Conservation (phyloP, 176 grass and related monocot species). For the Pharus latifolius region DNA sequence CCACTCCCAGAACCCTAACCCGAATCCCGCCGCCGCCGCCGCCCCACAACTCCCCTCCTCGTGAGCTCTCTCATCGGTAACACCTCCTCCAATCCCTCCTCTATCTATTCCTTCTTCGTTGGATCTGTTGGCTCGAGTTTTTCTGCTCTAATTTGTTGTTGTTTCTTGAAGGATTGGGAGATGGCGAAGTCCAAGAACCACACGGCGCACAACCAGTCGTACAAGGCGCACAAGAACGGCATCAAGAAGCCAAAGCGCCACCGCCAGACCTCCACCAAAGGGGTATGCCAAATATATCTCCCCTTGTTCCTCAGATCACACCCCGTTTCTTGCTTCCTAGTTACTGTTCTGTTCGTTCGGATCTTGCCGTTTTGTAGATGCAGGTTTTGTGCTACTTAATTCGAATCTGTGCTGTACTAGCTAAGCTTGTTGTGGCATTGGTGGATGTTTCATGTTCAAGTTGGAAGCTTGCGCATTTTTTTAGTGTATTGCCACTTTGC, state of each 20-base stretch:
- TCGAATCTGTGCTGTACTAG: too few species aligned
- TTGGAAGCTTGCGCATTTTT: too few species aligned
- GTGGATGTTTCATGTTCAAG: background rate
- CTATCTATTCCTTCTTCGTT: background rate
- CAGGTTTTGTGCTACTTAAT: too few species aligned
- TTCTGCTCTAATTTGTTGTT: background rate
- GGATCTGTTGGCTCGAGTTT: background rate
- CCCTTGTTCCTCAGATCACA: background rate
- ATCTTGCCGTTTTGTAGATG: too few species aligned
- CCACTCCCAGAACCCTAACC: constrained; percentile 20
- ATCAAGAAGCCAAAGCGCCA: constrained; percentile 85
- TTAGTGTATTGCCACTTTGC: too few species aligned
- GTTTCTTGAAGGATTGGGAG: background rate
- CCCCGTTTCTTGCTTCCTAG: too few species aligned
- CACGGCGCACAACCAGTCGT: constrained; percentile 83
- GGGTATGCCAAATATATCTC: too few species aligned
- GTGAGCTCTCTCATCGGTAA: constrained; percentile 12
- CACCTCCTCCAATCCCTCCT: background rate
- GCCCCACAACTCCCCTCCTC: background rate
- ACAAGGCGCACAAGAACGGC: constrained; percentile 84
- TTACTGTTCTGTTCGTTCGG: too few species aligned
- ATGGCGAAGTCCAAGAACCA: constrained; percentile 98
- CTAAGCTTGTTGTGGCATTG: background rate
- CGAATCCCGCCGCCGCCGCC: constrained; percentile 5
- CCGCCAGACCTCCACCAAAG: constrained; percentile 80